Evolutionary conservation across 371 early-diverging fungal genomes (phyloP), one percentile per base, ranked within the genome.

Genomic region (Conidiobolus incongruus): DNA sequence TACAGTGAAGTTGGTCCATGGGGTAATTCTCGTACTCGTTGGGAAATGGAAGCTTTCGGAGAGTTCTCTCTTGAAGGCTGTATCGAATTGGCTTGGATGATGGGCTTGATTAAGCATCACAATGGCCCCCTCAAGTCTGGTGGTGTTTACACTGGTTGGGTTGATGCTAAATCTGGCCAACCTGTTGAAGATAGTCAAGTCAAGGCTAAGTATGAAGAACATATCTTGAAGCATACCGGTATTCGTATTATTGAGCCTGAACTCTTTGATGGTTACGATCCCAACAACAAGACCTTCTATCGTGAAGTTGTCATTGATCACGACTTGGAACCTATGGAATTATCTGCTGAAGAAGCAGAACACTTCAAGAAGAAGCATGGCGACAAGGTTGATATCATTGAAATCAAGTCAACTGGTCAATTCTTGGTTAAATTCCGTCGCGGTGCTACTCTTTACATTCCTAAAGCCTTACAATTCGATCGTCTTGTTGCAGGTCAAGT

Each of bases 41-140:
- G 95, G 95, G 92, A 93, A 62, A 92, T 93, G 88, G 90, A 88
- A 57, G 77, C 85, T 43, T 52, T 62, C 40, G 94, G 94, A 49
- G 78, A 88, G 56, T 83, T 92, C 64, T 91, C 91, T 35, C 68
- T 92, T 28, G 90, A 90, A 44, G 94, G 91, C 13, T 88, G 89
- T 55, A 85, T 93, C 52, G 93, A 93, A 63, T 75, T 93, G 75
- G 90, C 94, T 26, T 89, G 94, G 90, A 81, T 89, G 53, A 91
- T 89, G 92, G 91, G 91, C 47, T 74, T 66, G 54, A 86, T 93
- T 60, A 82, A 77, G 61, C 87, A 86, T 59, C 76, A 76, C 59
- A 74, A 79, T 48, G 92, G 89, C 28, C 75, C 74, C 33, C 68
- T 90, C 52, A 85, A 85, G 68, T 71, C 68, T 56, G 77, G 76